phyloP scores from a whole-genome alignment of 805 yeast species.

The Candida suzukii region DNA sequence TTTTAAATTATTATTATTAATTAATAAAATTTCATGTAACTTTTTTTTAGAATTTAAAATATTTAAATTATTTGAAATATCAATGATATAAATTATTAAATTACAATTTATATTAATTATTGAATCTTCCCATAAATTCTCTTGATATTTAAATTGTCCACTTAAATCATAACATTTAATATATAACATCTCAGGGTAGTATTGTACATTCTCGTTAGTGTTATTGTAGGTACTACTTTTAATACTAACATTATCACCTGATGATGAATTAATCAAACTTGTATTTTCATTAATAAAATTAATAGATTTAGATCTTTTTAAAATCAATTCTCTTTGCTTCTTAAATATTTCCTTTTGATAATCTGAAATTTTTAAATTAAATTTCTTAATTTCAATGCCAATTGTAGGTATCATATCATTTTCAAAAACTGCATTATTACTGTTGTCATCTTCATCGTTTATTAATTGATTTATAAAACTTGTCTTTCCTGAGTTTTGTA shows the following conservation, averaged over 20 bases:
- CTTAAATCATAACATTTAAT: conserved; percentile 21
- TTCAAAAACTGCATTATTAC: no score
- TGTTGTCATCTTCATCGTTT: neutral
- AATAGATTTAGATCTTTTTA: neutral
- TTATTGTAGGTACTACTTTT: neutral
- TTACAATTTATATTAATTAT: conserved; percentile 5
- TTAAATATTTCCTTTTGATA: neutral
- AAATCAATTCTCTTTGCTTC: neutral
- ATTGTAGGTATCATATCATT: conserved; percentile 23
- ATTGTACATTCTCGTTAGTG: neutral
- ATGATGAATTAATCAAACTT: no score
- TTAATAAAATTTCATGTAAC: conserved; percentile 12
- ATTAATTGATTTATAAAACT: conserved; percentile 15
- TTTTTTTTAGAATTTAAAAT: conserved; percentile 14
- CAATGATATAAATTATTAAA: conserved; percentile 21
- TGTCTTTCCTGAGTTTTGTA: conserved; percentile 24
- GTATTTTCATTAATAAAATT: neutral
- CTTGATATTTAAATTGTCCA: conserved; percentile 22
- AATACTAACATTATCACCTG: no score
- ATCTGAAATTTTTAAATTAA: neutral
- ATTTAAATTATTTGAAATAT: conserved; percentile 21
- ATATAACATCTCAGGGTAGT: conserved; percentile 5
- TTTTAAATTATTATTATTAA: conserved; percentile 10
- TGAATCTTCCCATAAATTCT: conserved; percentile 14
- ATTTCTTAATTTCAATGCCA: conserved; percentile 4